Conservation (phyloP, 2,329 filamentous ascomycete genomes). For the Bimuria novae-zelandiae region DNA sequence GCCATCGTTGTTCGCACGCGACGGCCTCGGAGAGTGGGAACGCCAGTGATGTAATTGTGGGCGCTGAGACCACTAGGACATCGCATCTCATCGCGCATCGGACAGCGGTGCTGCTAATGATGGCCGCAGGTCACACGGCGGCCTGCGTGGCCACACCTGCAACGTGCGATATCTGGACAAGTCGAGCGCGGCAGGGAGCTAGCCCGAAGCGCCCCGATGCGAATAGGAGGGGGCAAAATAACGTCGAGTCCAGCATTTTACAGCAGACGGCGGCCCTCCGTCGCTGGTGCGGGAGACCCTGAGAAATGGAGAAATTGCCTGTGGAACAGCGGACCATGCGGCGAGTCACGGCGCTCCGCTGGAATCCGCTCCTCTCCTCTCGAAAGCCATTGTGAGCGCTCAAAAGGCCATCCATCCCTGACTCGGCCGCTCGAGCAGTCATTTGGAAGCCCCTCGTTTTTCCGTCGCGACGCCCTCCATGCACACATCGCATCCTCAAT, state of each 20-base stretch:
- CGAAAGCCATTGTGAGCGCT: neutral
- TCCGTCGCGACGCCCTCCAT: neutral
- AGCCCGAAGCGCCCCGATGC: neutral
- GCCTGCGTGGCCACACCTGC: too few relatives aligned
- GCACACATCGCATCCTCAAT: neutral
- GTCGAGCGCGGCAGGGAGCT: too few relatives aligned
- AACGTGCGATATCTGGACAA: too few relatives aligned
- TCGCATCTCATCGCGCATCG: too few relatives aligned
- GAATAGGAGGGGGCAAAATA: neutral
- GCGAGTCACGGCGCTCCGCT: neutral
- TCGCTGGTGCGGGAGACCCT: neutral
- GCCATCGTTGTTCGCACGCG: neutral
- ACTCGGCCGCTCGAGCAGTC: neutral
- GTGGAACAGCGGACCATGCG: neutral
- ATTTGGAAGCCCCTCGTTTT: neutral
- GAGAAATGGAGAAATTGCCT: neutral
- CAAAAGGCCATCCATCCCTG: neutral
- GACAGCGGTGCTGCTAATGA: too few relatives aligned
- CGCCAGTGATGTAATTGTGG: conserved; percentile 7
- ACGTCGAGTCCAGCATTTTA: neutral
- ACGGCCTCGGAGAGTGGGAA: neutral
- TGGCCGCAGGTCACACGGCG: too few relatives aligned
- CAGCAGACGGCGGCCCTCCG: neutral
- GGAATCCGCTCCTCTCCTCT: neutral
- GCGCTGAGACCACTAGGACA: neutral